phyloP scores from a whole-genome alignment of 768 basidiomycete genomes.

The Mycena venus region DNA sequence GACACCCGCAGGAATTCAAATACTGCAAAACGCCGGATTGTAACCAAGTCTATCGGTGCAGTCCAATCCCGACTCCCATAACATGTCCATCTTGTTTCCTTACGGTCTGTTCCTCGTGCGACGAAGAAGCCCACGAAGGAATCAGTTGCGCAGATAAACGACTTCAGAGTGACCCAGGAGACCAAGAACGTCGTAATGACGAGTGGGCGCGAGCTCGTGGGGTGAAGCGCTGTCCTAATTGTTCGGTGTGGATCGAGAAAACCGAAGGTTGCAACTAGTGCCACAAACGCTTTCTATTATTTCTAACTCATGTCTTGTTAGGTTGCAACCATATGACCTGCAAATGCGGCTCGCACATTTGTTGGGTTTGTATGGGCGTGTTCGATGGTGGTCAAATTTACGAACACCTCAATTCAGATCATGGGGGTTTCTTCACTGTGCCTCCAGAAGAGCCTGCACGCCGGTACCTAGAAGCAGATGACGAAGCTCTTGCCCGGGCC shows the following conservation, averaged over 20 bases:
- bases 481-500: neutral
- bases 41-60: conserved; percentile 29
- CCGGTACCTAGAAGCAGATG: neutral
- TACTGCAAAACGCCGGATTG: conserved; percentile 38
- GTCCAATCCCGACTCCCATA: conserved; percentile 38
- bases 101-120: conserved; percentile 62
- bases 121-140: conserved; percentile 64
- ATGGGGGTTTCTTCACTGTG: conserved; percentile 37
- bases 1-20: conserved; percentile 31
- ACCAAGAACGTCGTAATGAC: conserved; percentile 57
- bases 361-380: conserved; percentile 65
- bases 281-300: too few species aligned
- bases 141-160: conserved; percentile 61
- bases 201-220: conserved; percentile 53
- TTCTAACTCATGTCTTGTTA: too few species aligned
- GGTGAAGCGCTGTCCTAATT: conserved; percentile 63
- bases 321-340: conserved; percentile 71
- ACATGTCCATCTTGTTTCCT: conserved; percentile 68
- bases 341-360: conserved; percentile 65
- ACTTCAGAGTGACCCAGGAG: conserved; percentile 49
- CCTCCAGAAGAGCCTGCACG: conserved; percentile 20
- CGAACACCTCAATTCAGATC: conserved; percentile 44
- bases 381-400: conserved; percentile 52
- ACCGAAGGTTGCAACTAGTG: conserved; percentile 70
- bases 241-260: conserved; percentile 61